A percentile compares a stretch with the other conserved stretches of the same genome.
phyloP scores from a whole-genome alignment of 345 rosid genomes.

The Salix purpurea region DNA sequence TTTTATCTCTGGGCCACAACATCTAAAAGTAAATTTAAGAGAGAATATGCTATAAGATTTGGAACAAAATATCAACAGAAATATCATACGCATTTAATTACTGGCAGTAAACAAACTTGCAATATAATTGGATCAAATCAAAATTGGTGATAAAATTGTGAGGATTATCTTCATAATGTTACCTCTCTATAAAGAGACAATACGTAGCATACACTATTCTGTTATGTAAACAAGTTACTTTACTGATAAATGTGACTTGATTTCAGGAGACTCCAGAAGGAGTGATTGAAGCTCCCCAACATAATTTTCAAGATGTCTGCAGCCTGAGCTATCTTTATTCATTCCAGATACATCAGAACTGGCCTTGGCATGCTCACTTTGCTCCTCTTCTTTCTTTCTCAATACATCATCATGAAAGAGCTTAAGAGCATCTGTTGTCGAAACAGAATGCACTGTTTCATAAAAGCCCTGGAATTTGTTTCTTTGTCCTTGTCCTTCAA shows the following conservation, averaged over 20 bases:
- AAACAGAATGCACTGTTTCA: slow-evolving; percentile 41
- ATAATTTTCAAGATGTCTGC: slow-evolving; percentile 31
- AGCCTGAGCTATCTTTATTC: slow-evolving; percentile 20
- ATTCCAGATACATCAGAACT: slow-evolving; percentile 11
- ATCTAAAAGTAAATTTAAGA: neutral
- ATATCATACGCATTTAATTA: neutral
- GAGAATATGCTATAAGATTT: too few relatives aligned
- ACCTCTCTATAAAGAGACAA: neutral
- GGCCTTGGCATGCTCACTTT: slow-evolving; percentile 21
- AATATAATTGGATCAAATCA: neutral
- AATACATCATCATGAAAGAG: slow-evolving; percentile 37
- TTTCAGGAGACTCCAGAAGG: slow-evolving; percentile 42
- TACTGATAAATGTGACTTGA: slow-evolving; percentile 27
- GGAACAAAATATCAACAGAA: neutral
- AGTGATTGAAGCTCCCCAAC: slow-evolving; percentile 48
- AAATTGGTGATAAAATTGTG: neutral
- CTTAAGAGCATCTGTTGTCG: slow-evolving; percentile 53
- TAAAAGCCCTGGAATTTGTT: slow-evolving; percentile 37
- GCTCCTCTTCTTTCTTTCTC: slow-evolving; percentile 28
- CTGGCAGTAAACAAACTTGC: neutral
- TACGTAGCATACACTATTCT: neutral
- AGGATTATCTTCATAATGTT: neutral
- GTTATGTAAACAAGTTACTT: slow-evolving; percentile 2
- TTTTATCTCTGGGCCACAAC: neutral
- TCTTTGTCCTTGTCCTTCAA: slow-evolving; percentile 43